Percentiles rank a stretch among this genome's conserved stretches.
Evolutionary conservation across 1,284 basidiomycete genomes (phyloP).

Genomic region (Ganoderma sp.): DNA sequence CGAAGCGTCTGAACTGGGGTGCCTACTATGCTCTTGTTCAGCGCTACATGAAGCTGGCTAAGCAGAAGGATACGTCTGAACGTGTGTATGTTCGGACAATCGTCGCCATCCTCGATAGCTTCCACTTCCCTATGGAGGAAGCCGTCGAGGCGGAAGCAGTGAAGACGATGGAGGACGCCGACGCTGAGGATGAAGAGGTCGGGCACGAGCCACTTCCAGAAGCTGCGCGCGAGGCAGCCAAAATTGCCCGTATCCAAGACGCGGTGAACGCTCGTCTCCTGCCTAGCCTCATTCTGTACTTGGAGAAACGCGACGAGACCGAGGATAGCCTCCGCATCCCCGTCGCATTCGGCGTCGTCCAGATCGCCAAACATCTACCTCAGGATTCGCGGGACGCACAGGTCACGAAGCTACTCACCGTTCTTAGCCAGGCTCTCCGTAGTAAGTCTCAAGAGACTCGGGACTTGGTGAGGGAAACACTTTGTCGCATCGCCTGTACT

Average conservation of each 20-base stretch:
- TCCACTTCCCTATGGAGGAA: conserved; percentile 85
- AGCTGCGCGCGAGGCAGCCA: conserved; percentile 35
- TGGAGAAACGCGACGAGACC: conserved; percentile 83
- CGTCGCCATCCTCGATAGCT: conserved; percentile 88
- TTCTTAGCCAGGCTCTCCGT: conserved; percentile 86
- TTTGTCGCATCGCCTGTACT: conserved; percentile 81
- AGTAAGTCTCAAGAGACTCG: conserved; percentile 95
- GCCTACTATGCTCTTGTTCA: conserved; percentile 85
- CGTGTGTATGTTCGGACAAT: conserved; percentile 88
- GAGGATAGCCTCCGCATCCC: conserved; percentile 90
- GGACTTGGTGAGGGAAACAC: conserved; percentile 85
- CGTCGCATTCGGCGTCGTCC: conserved; percentile 86
- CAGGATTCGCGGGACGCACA: conserved; percentile 71
- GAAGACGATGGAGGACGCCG: conserved; percentile 39
- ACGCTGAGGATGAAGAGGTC: conserved; percentile 36
- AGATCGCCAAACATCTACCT: conserved; percentile 86
- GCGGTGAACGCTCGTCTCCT: conserved; percentile 80
- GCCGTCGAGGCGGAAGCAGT: conserved; percentile 42
- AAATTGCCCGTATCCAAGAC: conserved; percentile 65
- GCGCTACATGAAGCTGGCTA: conserved; percentile 81
- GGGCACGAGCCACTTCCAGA: conserved; percentile 23
- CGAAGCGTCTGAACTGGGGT: conserved; percentile 81
- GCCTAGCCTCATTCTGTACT: conserved; percentile 76
- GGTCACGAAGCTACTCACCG: conserved; percentile 81
- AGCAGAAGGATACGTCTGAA: conserved; percentile 76